Base-by-base conservation (phyloP, 2,329 filamentous ascomycete genomes). In the Fusarium miscanthi region DNA sequence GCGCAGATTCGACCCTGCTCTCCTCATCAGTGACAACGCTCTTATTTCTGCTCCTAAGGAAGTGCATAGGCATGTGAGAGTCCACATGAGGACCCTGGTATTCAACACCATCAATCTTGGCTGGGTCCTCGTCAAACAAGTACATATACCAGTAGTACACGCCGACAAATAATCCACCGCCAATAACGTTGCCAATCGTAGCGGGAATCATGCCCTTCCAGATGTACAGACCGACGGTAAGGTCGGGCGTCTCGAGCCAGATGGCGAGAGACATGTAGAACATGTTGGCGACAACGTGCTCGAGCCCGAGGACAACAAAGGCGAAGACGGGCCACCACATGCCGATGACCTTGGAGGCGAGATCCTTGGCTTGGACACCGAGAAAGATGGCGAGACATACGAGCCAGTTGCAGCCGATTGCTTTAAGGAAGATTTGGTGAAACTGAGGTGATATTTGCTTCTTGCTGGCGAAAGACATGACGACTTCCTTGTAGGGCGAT, bases 271-370 rank as follows among this genome's bases (percentile, higher is more conserved):
- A 85, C 38, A 86, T 81, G 59, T 87, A 86, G 40, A 85, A 87
- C 86, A 88, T 88, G 68, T 89, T 89, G 30, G 87, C 87, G 21
- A 89, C 83, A 46, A 88, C 86, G 79, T 89, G 88, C 63, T 89
- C 87, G 5, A 88, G 82, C 2, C 84, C 85, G 1, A 88, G 80
- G 3, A 83, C 83, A 0, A 89, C 87, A 70, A 89, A 89, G 2
- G 85, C 85, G 61, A 87, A 87, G 6, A 85, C 86, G 0, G 87
- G 88, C 75, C 84, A 86, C 87, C 88, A 90, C 72, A 89, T 87
- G 3, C 85, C 85, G 16, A 87, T 78, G 3, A 89, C 82, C 73
- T 89, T 89, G 14, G 85, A 86, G 23, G 82, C 80, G 17, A 88
- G 78, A 59, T 89, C 87, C 6, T 85, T 83, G 9, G 84, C 85